Evolutionary conservation across 192 early-diverging fungal species (phyloP).

Genomic region (Umbelopsis sp.): DNA sequence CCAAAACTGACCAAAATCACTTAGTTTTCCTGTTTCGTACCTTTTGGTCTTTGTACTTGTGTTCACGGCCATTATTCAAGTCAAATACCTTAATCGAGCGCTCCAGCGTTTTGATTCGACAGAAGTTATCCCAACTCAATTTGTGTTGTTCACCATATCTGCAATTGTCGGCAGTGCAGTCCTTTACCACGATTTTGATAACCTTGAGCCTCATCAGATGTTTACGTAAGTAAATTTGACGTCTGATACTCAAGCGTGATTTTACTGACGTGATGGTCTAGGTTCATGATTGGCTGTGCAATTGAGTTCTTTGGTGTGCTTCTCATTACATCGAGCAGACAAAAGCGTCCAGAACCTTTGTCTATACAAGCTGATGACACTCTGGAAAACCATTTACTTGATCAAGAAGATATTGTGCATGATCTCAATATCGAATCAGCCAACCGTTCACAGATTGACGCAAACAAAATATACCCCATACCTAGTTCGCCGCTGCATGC

Average conservation of each 20-base stretch:
- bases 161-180: slow-evolving; percentile 67
- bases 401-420: neutral
- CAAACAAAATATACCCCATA: slow-evolving; percentile 15
- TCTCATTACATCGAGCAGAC: slow-evolving; percentile 24
- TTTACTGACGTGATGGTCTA: neutral
- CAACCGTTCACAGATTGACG: slow-evolving; percentile 6
- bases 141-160: slow-evolving; percentile 71
- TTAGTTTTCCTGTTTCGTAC: slow-evolving; percentile 60
- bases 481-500: slow-evolving; percentile 8
- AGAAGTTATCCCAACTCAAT: slow-evolving; percentile 75
- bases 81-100: slow-evolving; percentile 63
- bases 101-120: slow-evolving; percentile 63
- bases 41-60: slow-evolving; percentile 59
- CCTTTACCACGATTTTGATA: slow-evolving; percentile 62
- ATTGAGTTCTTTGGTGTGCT: slow-evolving; percentile 34
- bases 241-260: neutral
- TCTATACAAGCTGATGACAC: slow-evolving; percentile 3
- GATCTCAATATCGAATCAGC: neutral
- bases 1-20: neutral
- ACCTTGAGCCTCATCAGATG: slow-evolving; percentile 45
- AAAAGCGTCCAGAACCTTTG: slow-evolving; percentile 2
- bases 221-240: slow-evolving; percentile 21
- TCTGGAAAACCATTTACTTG: neutral
- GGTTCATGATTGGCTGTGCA: slow-evolving; percentile 29
- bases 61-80: slow-evolving; percentile 61